phyloP scores from a whole-genome alignment of 2,329 filamentous ascomycete genomes.

The Aspergillus sp. region DNA sequence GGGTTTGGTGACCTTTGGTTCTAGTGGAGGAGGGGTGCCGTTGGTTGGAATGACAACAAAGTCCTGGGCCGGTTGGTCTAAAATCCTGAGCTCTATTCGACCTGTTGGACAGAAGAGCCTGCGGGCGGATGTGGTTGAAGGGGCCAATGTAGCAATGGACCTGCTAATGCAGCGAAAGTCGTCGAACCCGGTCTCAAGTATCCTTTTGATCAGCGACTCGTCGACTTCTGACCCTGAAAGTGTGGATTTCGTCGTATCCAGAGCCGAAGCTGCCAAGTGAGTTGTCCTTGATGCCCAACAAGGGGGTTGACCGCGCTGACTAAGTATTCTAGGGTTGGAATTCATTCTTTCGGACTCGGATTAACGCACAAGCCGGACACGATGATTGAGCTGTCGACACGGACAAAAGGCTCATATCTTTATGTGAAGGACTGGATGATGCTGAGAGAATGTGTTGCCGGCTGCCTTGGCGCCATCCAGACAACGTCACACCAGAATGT shows the following conservation, averaged over 20 bases:
- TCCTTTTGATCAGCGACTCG: slow-evolving; percentile 95
- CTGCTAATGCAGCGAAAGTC: slow-evolving; percentile 96
- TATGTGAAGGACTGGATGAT: slow-evolving; percentile 99
- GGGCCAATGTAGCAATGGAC: slow-evolving; percentile 97
- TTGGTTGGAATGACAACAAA: slow-evolving; percentile 99
- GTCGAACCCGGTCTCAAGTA: slow-evolving; percentile 91
- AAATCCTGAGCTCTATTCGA: slow-evolving; percentile 80
- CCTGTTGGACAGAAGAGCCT: slow-evolving; percentile 96
- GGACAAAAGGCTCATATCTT: slow-evolving; percentile 94
- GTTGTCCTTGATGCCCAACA: slow-evolving; percentile 33
- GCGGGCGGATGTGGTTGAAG: slow-evolving; percentile 93
- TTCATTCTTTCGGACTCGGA: slow-evolving; percentile 94
- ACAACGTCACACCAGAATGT: slow-evolving; percentile 97
- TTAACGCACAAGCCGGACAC: slow-evolving; percentile 98
- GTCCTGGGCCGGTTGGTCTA: slow-evolving; percentile 87
- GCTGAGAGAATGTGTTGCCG: slow-evolving; percentile 92
- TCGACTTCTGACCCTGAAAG: slow-evolving; percentile 92
- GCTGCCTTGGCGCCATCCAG: slow-evolving; percentile 87
- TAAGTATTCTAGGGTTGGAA: slow-evolving; percentile 66
- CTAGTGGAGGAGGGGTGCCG: slow-evolving; percentile 86
- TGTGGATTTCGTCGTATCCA: slow-evolving; percentile 95
- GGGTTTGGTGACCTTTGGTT: slow-evolving; percentile 96
- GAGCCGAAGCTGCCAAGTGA: slow-evolving; percentile 94
- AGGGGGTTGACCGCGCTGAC: slow-evolving; percentile 20
- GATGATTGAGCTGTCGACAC: slow-evolving; percentile 94